Conservation (phyloP, 768 basidiomycete species). For the Cantharellus cinnabarinus region DNA sequence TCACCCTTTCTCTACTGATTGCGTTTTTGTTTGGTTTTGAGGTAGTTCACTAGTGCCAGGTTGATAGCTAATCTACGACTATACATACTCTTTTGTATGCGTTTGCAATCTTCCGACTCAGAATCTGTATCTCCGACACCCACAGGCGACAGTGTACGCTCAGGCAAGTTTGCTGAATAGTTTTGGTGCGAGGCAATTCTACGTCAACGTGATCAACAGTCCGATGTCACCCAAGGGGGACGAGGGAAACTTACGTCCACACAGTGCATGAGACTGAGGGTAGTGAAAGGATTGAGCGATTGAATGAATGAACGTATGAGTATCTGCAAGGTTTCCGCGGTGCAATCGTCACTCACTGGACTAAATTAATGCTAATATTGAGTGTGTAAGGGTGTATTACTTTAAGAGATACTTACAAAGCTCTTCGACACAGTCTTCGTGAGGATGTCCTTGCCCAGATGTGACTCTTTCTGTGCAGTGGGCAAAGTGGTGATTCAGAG, state of each 20-base stretch:
- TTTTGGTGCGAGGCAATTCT: slow-evolving; percentile 50
- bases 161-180: slow-evolving; percentile 49
- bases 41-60: too few relatives aligned
- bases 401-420: slow-evolving; percentile 23
- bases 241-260: slow-evolving; percentile 46
- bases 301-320: neutral
- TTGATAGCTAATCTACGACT: neutral
- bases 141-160: neutral
- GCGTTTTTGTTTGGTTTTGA: too few relatives aligned
- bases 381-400: neutral
- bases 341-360: slow-evolving; percentile 2
- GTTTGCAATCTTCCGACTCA: neutral
- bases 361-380: neutral
- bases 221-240: neutral
- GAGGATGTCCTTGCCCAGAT: slow-evolving; percentile 64
- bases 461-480: slow-evolving; percentile 81
- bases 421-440: slow-evolving; percentile 87
- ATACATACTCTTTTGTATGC: neutral
- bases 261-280: slow-evolving; percentile 72
- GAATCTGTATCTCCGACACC: neutral
- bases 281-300: neutral
- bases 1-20: too few relatives aligned
- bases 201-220: neutral
- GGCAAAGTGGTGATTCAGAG: slow-evolving; percentile 61
- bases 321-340: neutral